A percentile compares a stretch with the other conserved stretches of the same genome.
These are phyloP conservation scores for Trichoderma asperellum DNA, from an alignment of 2,329 filamentous ascomycete genomes.

Conservation along the genomic window DNA sequence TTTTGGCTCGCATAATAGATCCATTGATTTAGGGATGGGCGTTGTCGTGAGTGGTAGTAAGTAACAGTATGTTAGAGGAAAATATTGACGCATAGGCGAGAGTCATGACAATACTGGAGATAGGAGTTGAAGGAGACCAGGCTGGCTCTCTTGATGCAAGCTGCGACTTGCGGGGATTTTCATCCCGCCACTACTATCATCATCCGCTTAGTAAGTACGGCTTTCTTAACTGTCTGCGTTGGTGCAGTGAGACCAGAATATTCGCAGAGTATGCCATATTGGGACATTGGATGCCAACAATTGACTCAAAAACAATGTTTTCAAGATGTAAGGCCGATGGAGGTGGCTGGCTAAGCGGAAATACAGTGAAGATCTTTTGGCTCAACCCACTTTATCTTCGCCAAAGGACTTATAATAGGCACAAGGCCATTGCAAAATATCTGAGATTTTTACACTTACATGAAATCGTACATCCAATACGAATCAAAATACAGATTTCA, in stretches of 20 bases:
- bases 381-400: too few relatives aligned
- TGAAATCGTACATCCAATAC: too few relatives aligned
- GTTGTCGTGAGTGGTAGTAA: background rate
- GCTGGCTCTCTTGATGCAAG: background rate
- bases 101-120: background rate
- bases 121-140: background rate
- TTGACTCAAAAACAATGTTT: too few relatives aligned
- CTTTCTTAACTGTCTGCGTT: background rate
- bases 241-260: background rate
- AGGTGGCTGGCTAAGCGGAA: too few relatives aligned
- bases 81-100: background rate
- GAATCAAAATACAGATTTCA: too few relatives aligned
- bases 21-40: slow-evolving; percentile 29
- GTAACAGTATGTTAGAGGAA: background rate
- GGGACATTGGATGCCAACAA: too few relatives aligned
- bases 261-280: background rate
- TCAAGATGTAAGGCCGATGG: too few relatives aligned
- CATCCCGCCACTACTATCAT: background rate
- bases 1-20: slow-evolving; percentile 32
- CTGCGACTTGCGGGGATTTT: background rate
- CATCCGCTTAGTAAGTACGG: background rate
- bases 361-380: too few relatives aligned
- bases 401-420: too few relatives aligned
- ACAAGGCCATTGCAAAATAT: too few relatives aligned
- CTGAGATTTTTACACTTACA: too few relatives aligned